A percentile compares a stretch with the other conserved stretches of the same genome.
These are phyloP conservation scores for Fusarium temperatum DNA, from an alignment of 2,329 filamentous ascomycete species.

Conservation along the genomic window DNA sequence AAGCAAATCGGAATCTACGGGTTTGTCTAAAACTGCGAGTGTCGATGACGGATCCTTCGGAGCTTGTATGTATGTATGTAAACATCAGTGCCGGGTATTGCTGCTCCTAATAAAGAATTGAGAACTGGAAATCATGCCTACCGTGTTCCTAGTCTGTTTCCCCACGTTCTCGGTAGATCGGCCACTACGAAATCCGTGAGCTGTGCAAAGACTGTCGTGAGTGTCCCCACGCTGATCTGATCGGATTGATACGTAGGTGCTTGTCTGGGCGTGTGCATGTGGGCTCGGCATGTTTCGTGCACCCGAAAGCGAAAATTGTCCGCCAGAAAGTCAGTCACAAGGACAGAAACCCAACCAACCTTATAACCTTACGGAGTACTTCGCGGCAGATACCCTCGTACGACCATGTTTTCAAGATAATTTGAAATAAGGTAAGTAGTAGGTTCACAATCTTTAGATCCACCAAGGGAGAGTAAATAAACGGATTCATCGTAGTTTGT, in stretches of 20 bases:
- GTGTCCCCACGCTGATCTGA: slow-evolving; percentile 2
- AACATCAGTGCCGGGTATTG: neutral
- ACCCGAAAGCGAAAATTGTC: slow-evolving; percentile 36
- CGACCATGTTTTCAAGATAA: neutral
- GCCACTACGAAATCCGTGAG: slow-evolving; percentile 20
- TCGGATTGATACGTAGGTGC: neutral
- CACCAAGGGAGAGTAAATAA: neutral
- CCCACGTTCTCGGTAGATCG: slow-evolving; percentile 35
- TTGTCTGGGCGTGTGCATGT: slow-evolving; percentile 4
- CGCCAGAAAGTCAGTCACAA: slow-evolving; percentile 17
- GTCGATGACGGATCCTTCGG: slow-evolving; percentile 22
- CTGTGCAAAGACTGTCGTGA: neutral
- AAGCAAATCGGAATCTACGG: slow-evolving; percentile 27
- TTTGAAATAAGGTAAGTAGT: neutral
- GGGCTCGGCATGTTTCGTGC: slow-evolving; percentile 24
- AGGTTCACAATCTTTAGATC: neutral
- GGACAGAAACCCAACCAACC: neutral
- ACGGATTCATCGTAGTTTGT: slow-evolving; percentile 5
- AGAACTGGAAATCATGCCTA: neutral
- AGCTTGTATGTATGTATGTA: slow-evolving; percentile 22
- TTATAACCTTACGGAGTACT: neutral
- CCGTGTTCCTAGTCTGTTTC: neutral
- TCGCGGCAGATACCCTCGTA: neutral
- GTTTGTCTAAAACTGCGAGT: slow-evolving; percentile 7
- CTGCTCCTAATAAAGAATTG: neutral